Percentiles rank a stretch among this genome's conserved stretches.
phyloP scores from a whole-genome alignment of 306 rosid species.

The Lathyrus oleraceus region DNA sequence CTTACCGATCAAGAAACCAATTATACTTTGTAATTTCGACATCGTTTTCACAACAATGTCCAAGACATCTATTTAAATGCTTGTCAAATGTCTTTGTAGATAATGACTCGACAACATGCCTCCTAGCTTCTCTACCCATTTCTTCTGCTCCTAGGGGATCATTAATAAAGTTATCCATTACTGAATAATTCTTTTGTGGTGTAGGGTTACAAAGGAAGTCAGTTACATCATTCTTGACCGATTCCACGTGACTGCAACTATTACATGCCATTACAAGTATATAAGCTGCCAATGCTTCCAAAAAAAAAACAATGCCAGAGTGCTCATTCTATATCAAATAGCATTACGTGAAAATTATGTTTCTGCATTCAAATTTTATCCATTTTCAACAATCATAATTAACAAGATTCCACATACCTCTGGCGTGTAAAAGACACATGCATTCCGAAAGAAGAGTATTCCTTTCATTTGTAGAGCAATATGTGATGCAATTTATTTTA shows the following conservation, averaged over 20 bases:
- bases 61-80: slow-evolving; percentile 60
- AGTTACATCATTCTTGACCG: slow-evolving; percentile 57
- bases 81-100: slow-evolving; percentile 68
- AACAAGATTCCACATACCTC: slow-evolving; percentile 45
- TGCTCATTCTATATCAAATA: slow-evolving; percentile 71
- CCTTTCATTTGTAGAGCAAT: slow-evolving; percentile 85
- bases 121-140: slow-evolving; percentile 79
- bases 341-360: slow-evolving; percentile 15
- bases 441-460: slow-evolving; percentile 83
- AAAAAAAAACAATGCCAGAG: slow-evolving; percentile 79
- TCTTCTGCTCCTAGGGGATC: slow-evolving; percentile 56
- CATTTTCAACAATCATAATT: background rate
- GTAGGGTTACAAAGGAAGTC: slow-evolving; percentile 75
- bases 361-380: background rate
- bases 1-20: too few relatives aligned
- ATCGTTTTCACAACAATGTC: too few relatives aligned
- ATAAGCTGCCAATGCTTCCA: slow-evolving; percentile 95
- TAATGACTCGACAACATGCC: slow-evolving; percentile 70
- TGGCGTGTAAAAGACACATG: slow-evolving; percentile 74
- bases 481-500: slow-evolving; percentile 66
- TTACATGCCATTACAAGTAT: slow-evolving; percentile 90
- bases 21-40: too few relatives aligned
- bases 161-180: slow-evolving; percentile 61
- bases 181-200: slow-evolving; percentile 59
- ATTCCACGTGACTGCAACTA: slow-evolving; percentile 84